Evolutionary conservation across 2,329 filamentous ascomycete genomes (phyloP), one percentile per base, ranked within the genome.

Genomic region (Penicillium decumbens): DNA sequence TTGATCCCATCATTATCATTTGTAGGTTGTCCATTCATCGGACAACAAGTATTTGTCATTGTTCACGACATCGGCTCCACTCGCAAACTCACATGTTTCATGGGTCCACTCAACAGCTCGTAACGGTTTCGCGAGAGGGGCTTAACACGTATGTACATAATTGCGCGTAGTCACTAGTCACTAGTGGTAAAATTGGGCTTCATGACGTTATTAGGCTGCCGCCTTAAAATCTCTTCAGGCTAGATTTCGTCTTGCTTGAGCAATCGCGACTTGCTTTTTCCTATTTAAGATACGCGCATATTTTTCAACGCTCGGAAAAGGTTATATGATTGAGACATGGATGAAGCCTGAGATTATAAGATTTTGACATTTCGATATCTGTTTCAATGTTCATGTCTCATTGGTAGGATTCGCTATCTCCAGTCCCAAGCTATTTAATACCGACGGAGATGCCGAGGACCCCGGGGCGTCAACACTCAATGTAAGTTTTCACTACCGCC

Each of bases 1-100:
- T 9, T 40, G 27, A 49, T 52, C 50, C 45, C 50, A 43, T 33
- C 45, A 49, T 49, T 35, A 13, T 18, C 32, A 15, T 18, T 37
- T 37, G 33, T 37, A 20, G 18, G 15, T 37, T 4, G 15, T 9
- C 9, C 33, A 23, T 20, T 23, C 2, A 37, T 9, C n/a, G 33
- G 15, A 20, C 4, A 37, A 10, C 15, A 18, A 35, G 4, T 6
- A 37, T 37, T 37, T 23, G 33, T 6, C 18, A 37, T 37, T 10
- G 7, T 18, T 35, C 32, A 4, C n/a, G 32, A 37, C 33, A 37
- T 37, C 3, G n/a, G 33, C 33, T 18, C 33, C 33, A 37, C 33
- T 18, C 18, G 4, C 33, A 9, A 29, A 9, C 28, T 20, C 8
- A 20, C 9, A 12, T 10, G n/a, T 33, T 20, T 8, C 33, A 20